Base-by-base conservation (phyloP, 768 basidiomycete species). In the Hydnomerulius pinastri region DNA sequence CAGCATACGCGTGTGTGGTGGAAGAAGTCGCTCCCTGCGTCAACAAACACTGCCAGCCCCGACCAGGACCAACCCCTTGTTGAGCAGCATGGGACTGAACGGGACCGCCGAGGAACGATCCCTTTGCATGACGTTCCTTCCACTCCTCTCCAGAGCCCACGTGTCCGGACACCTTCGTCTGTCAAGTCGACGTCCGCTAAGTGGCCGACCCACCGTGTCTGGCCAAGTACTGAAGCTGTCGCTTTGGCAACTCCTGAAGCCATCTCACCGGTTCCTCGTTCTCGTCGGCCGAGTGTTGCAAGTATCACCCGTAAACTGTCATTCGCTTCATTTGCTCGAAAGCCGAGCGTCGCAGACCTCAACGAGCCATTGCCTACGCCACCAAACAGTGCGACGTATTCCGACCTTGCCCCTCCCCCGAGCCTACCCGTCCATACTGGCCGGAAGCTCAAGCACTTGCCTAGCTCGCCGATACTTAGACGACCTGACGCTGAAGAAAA, bases 271-370 rank as follows among this genome's bases (percentile, higher is more conserved):
- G 24, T 27, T 2, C 8, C 51, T 4, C 55, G 51, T 8, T 15
- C 37, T 25, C 62, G 59, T 43, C 46, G 67, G 18, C 64, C 63
- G 8, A 66, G 64, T 8, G 64, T 66, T 9, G 66, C 56, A 29
- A 68, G 62, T 24, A 66, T 66, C 36, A 67, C 65, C 3, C 67
- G 62, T n/a, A 68, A 66, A 45, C 32, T 69, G 13, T 69, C 65
- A 10, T 66, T 68, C 36, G 60, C 57, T n/a, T 58, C 56, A 20
- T 67, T 67, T 25, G 35, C 48, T 38, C 67, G 67, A 18, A 55
- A 55, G 46, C 58, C 57, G 2, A 69, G 66, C 9, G 13, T 59
- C 18, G 36, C 52, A 17, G 67, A 65, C n/a, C 46, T 62, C 43
- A 43, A 21, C 12, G 49, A 65, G 30, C 54, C 56, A 23, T 30